phyloP scores from a whole-genome alignment of 768 basidiomycete genomes.

The Rhizopogon vulgaris region DNA sequence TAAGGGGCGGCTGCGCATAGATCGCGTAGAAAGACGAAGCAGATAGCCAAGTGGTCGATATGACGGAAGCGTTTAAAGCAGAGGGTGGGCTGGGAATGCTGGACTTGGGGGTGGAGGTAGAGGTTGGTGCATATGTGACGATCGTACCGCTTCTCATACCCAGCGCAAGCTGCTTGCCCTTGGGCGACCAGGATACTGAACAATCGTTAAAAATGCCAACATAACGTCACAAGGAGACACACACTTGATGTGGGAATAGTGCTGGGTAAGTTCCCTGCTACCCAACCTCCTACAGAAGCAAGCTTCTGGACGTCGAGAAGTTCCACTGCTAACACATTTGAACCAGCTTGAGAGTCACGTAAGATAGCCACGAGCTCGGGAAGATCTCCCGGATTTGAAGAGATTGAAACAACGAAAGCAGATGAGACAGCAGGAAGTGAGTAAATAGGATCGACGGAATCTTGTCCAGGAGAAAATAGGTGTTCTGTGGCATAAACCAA shows the following conservation, averaged over 20 bases:
- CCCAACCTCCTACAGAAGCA: constrained; percentile 43
- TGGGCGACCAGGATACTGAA: constrained; percentile 79
- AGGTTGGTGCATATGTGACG: constrained; percentile 55
- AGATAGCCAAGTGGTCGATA: constrained; percentile 63
- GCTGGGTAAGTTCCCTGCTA: constrained; percentile 41
- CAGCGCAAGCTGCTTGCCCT: constrained; percentile 79
- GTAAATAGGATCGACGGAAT: constrained; percentile 41
- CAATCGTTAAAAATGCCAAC: constrained; percentile 7
- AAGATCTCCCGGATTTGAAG: constrained; percentile 58
- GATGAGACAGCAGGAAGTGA: constrained; percentile 38
- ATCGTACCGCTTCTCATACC: constrained; percentile 68
- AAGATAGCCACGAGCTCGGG: constrained; percentile 57
- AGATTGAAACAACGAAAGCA: constrained; percentile 45
- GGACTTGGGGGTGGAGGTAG: constrained; percentile 48
- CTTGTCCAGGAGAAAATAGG: constrained; percentile 41
- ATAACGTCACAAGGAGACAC: constrained; percentile 17
- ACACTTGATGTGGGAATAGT: constrained; percentile 54
- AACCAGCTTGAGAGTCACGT: constrained; percentile 26
- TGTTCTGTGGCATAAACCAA: constrained; percentile 51
- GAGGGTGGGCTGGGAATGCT: constrained; percentile 54
- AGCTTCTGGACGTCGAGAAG: constrained; percentile 54
- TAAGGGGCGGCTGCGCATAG: constrained; percentile 43
- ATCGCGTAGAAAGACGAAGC: constrained; percentile 62
- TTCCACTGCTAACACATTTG: constrained; percentile 43
- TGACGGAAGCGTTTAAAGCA: constrained; percentile 35